These are phyloP conservation scores for Melampsora larici-populina DNA, from an alignment of 1,284 basidiomycete genomes.

Conservation along the genomic window DNA sequence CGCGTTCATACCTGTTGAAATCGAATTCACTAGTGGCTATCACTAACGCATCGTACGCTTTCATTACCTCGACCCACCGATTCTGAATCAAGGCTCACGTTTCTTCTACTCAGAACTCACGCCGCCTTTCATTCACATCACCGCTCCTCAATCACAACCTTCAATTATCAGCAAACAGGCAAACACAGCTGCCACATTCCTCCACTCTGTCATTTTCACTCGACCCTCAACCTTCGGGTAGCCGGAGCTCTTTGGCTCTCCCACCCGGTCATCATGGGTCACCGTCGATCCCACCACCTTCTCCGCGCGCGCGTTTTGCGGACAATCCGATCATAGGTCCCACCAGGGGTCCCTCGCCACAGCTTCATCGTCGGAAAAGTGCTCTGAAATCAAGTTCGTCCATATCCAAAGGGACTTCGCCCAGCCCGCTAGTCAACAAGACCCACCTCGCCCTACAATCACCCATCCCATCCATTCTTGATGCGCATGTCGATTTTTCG, in stretches of 20 bases:
- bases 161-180: neutral
- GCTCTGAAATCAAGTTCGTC: slow-evolving; percentile 28
- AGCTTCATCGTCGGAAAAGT: slow-evolving; percentile 34
- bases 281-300: slow-evolving; percentile 7
- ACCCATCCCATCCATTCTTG: neutral
- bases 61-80: neutral
- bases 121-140: neutral
- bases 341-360: slow-evolving; percentile 12
- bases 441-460: neutral
- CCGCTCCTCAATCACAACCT: neutral
- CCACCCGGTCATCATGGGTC: neutral
- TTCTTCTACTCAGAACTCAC: neutral
- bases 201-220: neutral
- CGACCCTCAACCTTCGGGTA: neutral
- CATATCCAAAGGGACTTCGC: neutral
- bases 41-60: neutral
- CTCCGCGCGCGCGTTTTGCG: slow-evolving; percentile 29
- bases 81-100: neutral
- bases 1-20: neutral
- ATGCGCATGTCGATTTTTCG: neutral
- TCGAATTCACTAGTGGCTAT: neutral
- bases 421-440: neutral
- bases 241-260: neutral
- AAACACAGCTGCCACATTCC: neutral
- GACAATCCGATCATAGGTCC: slow-evolving; percentile 43